Conservation (phyloP, 805 yeast species). For the Spathaspora sp. region DNA sequence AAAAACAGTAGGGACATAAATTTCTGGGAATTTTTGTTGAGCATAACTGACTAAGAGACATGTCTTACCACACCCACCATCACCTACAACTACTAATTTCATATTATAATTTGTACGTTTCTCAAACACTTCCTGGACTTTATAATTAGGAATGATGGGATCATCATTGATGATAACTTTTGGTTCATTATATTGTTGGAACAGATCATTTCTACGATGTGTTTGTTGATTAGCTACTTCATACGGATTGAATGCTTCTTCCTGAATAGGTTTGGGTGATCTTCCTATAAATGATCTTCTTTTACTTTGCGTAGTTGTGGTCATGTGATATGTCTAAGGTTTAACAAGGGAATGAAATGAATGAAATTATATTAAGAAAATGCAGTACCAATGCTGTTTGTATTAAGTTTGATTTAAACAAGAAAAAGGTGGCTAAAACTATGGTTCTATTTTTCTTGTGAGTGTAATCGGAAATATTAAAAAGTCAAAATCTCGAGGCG, state of each 20-base stretch:
- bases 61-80: constrained; percentile 90
- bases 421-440: not conserved
- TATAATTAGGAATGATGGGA: constrained; percentile 33
- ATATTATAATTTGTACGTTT: constrained; percentile 21
- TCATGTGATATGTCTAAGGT: not conserved
- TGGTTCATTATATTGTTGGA: constrained; percentile 18
- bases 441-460: not conserved
- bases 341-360: not conserved
- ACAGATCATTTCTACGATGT: constrained; percentile 19
- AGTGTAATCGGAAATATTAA: too few relatives aligned
- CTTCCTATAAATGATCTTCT: constrained; percentile 4
- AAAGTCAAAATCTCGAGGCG: too few relatives aligned
- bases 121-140: constrained; percentile 22
- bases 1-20: constrained; percentile 79
- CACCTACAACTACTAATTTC: constrained; percentile 83
- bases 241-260: constrained; percentile 21
- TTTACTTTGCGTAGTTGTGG: not conserved
- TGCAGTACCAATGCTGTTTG: not conserved
- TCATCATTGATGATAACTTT: constrained; percentile 32
- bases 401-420: not conserved
- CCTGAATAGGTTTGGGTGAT: not conserved
- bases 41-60: constrained; percentile 67
- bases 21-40: constrained; percentile 64
- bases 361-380: not conserved
- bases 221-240: constrained; percentile 18